Conservation (phyloP, 2,329 filamentous ascomycete species). For the Thyridium curvatum region DNA sequence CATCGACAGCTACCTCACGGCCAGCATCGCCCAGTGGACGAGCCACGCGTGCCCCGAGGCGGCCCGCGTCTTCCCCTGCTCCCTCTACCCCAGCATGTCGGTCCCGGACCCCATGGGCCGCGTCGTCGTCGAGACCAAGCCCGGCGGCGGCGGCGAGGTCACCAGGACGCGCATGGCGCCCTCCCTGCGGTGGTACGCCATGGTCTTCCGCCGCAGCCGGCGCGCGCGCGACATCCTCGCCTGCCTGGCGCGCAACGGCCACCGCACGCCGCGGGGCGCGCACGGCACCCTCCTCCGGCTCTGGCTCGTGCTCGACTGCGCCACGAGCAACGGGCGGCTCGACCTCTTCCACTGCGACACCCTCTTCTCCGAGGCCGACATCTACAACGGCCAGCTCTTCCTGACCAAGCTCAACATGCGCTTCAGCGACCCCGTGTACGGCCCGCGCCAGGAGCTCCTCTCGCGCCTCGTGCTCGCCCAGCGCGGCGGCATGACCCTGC, state of each 20-base stretch:
- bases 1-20: slow-evolving; percentile 52
- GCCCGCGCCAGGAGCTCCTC: slow-evolving; percentile 26
- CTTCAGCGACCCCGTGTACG: slow-evolving; percentile 57
- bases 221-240: slow-evolving; percentile 57
- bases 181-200: slow-evolving; percentile 59
- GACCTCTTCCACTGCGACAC: slow-evolving; percentile 43
- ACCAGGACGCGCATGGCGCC: slow-evolving; percentile 46
- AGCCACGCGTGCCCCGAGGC: slow-evolving; percentile 47
- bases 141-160: slow-evolving; percentile 8
- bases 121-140: slow-evolving; percentile 17
- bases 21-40: slow-evolving; percentile 51
- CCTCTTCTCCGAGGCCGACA: slow-evolving; percentile 52
- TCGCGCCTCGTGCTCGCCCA: slow-evolving; percentile 52
- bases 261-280: slow-evolving; percentile 45
- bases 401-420: slow-evolving; percentile 66
- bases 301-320: slow-evolving; percentile 67
- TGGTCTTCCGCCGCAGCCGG: slow-evolving; percentile 55
- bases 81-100: slow-evolving; percentile 49
- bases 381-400: slow-evolving; percentile 59
- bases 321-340: slow-evolving; percentile 48
- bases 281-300: slow-evolving; percentile 51
- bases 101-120: slow-evolving; percentile 52
- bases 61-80: slow-evolving; percentile 52
- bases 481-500: slow-evolving; percentile 38
- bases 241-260: slow-evolving; percentile 50